Evolutionary conservation across 345 rosid genomes (phyloP), one percentile per base, ranked within the genome.

Genomic region (Populus simonii): DNA sequence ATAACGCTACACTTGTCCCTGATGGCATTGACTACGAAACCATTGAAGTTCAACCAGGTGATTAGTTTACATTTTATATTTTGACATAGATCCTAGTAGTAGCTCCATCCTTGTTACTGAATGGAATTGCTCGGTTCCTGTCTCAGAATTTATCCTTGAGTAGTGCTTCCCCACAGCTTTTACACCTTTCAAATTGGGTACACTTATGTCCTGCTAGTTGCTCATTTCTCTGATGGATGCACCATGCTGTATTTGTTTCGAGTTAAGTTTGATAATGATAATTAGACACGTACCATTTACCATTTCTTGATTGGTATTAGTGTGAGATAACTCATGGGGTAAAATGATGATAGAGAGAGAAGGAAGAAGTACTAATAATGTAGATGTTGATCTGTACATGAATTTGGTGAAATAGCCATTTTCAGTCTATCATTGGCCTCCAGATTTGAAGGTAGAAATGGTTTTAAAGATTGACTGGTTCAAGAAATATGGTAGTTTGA

Each of bases 1-100:
- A 96, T 84, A 96, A 94, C 81, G 66, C 74, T 2, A 96, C 98
- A n/a, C 91, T 94, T 78, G 97, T 94, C 71, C 87, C 94, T 0
- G 96, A 89, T 68, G 86, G 86, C 66, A 92, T 94, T 71, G 97
- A 91, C 63, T 84, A 80, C 57, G 98, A 88, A 85, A 94, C 92
- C 6, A 87, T 96, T 74, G 76, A 84, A 23, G 99, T 96, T n/a
- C 89, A 92, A 22, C 98, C 99, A 79, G 99, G 99, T 96, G 81
- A 88, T 74, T 90, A 71, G 49, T 45, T 2, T 22, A 31, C 57
- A 12, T 68, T 25, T 27, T 41, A 68, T 59, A 45, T 70, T 45
- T 68, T 43, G n/a, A 36, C 36, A 68, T 36, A 41, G 61, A 51
- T 23, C 38, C 23, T 55, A 18, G n/a, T 13, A 43, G 6, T 17